A percentile compares a stretch with the other conserved stretches of the same genome.
These are phyloP conservation scores for Aspergillus sp. DNA, from an alignment of 2,329 filamentous ascomycete species.

Conservation along the genomic window DNA sequence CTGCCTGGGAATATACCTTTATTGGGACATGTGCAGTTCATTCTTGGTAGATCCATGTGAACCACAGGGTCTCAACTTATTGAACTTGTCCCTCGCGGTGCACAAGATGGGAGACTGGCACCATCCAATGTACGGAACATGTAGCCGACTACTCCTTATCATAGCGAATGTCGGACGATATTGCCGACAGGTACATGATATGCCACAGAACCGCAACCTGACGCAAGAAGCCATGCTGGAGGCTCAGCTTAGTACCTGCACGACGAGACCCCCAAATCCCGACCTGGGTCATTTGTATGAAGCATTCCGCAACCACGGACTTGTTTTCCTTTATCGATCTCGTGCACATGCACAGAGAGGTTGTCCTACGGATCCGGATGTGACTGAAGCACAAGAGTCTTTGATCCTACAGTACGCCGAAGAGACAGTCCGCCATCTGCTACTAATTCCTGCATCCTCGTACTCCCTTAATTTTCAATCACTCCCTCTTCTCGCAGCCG, in stretches of 20 bases:
- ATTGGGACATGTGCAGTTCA: slow-evolving; percentile 16
- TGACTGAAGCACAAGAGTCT: slow-evolving; percentile 9
- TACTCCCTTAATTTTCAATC: slow-evolving; percentile 13
- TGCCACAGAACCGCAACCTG: slow-evolving; percentile 6
- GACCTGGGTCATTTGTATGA: slow-evolving; percentile 13
- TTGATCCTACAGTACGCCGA: slow-evolving; percentile 12
- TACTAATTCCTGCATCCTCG: slow-evolving; percentile 8
- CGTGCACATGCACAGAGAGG: slow-evolving; percentile 8
- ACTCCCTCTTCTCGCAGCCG: slow-evolving; percentile 12
- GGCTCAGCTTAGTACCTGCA: slow-evolving; percentile 8
- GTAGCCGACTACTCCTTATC: slow-evolving; percentile 9
- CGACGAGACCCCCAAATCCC: slow-evolving; percentile 5
- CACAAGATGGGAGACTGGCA: slow-evolving; percentile 12
- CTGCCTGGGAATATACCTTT: slow-evolving; percentile 15
- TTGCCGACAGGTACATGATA: slow-evolving; percentile 10
- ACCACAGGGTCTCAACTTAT: slow-evolving; percentile 1
- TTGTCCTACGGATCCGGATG: slow-evolving; percentile 5
- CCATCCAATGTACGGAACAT: slow-evolving; percentile 16
- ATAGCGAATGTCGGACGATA: slow-evolving; percentile 14
- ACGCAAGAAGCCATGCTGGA: slow-evolving; percentile 13
- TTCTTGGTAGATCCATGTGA: slow-evolving; percentile 11
- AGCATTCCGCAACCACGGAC: slow-evolving; percentile 14
- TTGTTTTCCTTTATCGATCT: slow-evolving; percentile 14
- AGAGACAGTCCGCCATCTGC: slow-evolving; percentile 13
- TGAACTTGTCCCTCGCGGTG: slow-evolving; percentile 6